Evolutionary conservation across 192 early-diverging fungal species (phyloP).

Genomic region (Backusella australiensis): DNA sequence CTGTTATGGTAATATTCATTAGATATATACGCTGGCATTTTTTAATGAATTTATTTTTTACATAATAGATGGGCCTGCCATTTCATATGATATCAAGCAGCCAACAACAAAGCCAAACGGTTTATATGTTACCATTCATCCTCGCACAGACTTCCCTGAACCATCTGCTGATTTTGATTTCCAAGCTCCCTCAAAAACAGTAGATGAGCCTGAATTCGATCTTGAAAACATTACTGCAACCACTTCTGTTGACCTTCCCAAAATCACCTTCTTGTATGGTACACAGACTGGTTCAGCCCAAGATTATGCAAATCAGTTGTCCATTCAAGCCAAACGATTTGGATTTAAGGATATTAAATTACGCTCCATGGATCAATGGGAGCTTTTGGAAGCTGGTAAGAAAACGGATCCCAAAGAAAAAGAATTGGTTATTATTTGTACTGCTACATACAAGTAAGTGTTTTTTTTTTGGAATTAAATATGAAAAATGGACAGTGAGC

Average conservation of each 20-base stretch:
- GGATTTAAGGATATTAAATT: conserved; percentile 37
- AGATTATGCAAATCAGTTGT: conserved; percentile 49
- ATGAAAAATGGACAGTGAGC: neutral
- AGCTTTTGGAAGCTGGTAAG: conserved; percentile 21
- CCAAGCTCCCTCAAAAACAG: neutral
- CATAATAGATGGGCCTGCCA: conserved; percentile 23
- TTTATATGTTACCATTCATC: conserved; percentile 32
- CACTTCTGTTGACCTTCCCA: conserved; percentile 23
- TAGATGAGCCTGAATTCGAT: neutral
- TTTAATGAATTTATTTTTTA: neutral
- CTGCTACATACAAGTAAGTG: conserved; percentile 30
- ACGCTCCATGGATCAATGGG: conserved; percentile 44
- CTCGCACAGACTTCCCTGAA: conserved; percentile 32
- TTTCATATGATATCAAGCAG: conserved; percentile 23
- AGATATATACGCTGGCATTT: neutral
- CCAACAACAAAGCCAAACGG: conserved; percentile 37
- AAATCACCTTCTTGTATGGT: conserved; percentile 48
- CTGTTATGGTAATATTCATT: conserved; percentile 18
- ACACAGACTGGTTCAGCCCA: conserved; percentile 52
- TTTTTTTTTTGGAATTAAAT: neutral
- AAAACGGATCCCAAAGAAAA: conserved; percentile 5
- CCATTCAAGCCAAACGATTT: conserved; percentile 28
- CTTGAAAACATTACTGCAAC: neutral
- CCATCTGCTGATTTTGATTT: conserved; percentile 12
- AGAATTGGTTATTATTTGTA: conserved; percentile 32